Conservation (phyloP, 2,329 filamentous ascomycete species). For the Waltergamsia citrina region DNA sequence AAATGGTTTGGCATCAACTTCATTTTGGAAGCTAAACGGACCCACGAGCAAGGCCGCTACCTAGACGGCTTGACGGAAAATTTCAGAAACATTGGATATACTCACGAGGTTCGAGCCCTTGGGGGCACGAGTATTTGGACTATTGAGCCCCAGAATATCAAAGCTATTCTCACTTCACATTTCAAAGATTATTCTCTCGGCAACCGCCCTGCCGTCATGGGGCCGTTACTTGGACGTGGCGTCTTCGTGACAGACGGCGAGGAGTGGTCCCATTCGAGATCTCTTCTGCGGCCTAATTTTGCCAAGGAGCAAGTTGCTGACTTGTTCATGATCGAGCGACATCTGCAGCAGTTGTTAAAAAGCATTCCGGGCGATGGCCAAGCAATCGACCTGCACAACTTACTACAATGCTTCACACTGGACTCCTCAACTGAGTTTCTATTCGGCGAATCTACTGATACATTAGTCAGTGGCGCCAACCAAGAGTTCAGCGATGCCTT, state of each 20-base stretch:
- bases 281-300: slow-evolving; percentile 18
- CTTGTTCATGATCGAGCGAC: slow-evolving; percentile 9
- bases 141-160: slow-evolving; percentile 37
- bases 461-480: slow-evolving; percentile 4
- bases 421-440: slow-evolving; percentile 47
- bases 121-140: too few relatives aligned
- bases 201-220: slow-evolving; percentile 18
- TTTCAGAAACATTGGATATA: too few relatives aligned
- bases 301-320: slow-evolving; percentile 14
- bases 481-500: slow-evolving; percentile 21
- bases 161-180: slow-evolving; percentile 36
- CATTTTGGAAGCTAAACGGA: too few relatives aligned
- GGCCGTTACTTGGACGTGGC: slow-evolving; percentile 23
- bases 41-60: too few relatives aligned
- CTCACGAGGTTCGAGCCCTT: too few relatives aligned
- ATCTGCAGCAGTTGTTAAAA: not conserved
- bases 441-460: slow-evolving; percentile 35
- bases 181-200: slow-evolving; percentile 28
- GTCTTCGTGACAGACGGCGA: slow-evolving; percentile 33
- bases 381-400: not conserved
- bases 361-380: not conserved
- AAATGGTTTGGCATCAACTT: too few relatives aligned
- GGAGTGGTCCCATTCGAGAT: slow-evolving; percentile 29
- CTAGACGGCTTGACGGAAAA: too few relatives aligned
- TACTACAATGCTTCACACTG: too few relatives aligned